phyloP scores from a whole-genome alignment of 306 rosid genomes.

The Medicago truncatula region DNA sequence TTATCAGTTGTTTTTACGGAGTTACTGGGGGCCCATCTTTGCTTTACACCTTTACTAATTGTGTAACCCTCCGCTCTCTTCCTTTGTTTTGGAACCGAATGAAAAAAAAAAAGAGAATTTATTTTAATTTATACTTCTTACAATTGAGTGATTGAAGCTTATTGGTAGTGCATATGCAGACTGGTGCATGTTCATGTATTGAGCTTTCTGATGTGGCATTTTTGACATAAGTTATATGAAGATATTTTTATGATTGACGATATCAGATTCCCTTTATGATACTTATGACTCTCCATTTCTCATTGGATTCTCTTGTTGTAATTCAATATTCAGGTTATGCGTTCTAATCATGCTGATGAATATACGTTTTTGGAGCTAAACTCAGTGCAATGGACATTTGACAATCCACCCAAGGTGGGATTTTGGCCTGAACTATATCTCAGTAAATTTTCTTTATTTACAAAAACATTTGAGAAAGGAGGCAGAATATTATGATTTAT shows the following conservation, averaged over 20 bases:
- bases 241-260: background rate
- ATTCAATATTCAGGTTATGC: conserved; percentile 64
- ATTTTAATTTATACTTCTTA: conserved; percentile 8
- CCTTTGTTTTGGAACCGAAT: conserved; percentile 20
- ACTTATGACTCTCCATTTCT: background rate
- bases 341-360: conserved; percentile 72
- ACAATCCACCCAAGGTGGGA: conserved; percentile 72
- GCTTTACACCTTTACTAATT: background rate
- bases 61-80: background rate
- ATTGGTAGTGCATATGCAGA: background rate
- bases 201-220: background rate
- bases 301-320: conserved; percentile 26
- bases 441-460: background rate
- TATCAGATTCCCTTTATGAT: conserved; percentile 13
- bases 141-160: conserved; percentile 11
- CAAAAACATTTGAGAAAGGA: conserved; percentile 6
- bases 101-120: background rate
- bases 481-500: background rate
- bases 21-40: background rate
- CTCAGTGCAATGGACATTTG: conserved; percentile 73
- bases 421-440: conserved; percentile 28
- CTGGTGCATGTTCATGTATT: no score
- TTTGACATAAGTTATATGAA: conserved; percentile 15
- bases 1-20: conserved; percentile 13
- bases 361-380: conserved; percentile 71